These are phyloP conservation scores for Plasmopara halstedii DNA, from an alignment of 352 stramenopile species.

Conservation along the genomic window DNA sequence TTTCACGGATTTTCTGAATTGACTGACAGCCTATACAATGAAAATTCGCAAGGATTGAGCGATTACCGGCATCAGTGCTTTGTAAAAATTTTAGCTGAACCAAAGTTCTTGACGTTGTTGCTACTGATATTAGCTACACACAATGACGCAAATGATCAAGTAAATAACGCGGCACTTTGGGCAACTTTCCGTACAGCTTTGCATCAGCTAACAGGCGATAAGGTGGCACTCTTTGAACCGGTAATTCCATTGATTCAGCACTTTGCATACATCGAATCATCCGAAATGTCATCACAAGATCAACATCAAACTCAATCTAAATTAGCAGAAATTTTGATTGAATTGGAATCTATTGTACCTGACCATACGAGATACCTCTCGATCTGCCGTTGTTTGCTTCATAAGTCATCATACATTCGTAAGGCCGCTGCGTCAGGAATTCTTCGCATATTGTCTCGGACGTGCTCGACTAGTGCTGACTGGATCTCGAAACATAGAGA, in stretches of 20 bases:
- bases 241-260: conserved; percentile 46
- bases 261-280: conserved; percentile 43
- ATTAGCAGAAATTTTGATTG: conserved; percentile 37
- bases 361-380: conserved; percentile 18
- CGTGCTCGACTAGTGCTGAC: conserved; percentile 2
- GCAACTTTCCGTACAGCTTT: conserved; percentile 18
- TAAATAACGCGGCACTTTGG: conserved; percentile 20
- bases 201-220: conserved; percentile 10
- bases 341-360: conserved; percentile 21
- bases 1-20: conserved; percentile 16
- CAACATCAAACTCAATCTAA: conserved; percentile 25
- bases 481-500: conserved; percentile 13
- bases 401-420: conserved; percentile 40
- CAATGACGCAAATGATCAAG: not conserved
- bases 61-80: conserved; percentile 12
- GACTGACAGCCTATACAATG: conserved; percentile 6
- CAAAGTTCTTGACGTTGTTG: conserved; percentile 18
- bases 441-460: conserved; percentile 24
- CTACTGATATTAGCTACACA: conserved; percentile 13
- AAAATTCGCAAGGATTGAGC: not conserved
- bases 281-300: conserved; percentile 8
- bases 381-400: conserved; percentile 42
- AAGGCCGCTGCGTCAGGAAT: conserved; percentile 38
- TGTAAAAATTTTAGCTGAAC: conserved; percentile 18
- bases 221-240: conserved; percentile 17